Percentiles rank a stretch among this genome's conserved stretches.
Evolutionary conservation across 2,329 filamentous ascomycete species (phyloP).

Genomic region (Penicillium decumbens): DNA sequence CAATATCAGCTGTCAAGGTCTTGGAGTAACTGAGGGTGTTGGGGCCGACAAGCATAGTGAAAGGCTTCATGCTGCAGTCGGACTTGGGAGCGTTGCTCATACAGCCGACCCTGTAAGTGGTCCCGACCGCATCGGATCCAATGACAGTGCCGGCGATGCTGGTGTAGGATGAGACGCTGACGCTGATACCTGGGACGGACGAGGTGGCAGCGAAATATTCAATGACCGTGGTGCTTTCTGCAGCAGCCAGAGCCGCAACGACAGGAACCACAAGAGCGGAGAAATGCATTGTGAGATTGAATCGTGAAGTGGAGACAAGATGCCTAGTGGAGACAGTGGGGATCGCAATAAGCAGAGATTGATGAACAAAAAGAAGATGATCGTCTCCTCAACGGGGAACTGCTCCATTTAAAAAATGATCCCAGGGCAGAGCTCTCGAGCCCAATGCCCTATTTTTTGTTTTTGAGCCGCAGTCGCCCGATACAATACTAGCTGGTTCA

Average conservation of each 20-base stretch:
- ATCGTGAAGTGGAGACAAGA: neutral
- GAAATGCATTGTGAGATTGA: neutral
- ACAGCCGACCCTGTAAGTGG: conserved; percentile 3
- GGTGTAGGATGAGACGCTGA: neutral
- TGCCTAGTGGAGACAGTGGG: neutral
- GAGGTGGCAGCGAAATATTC: neutral
- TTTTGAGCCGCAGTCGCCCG: neutral
- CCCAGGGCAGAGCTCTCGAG: neutral
- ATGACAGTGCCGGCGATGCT: conserved; percentile 1
- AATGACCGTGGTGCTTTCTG: neutral
- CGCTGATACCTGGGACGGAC: neutral
- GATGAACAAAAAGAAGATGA: neutral
- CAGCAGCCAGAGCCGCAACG: neutral
- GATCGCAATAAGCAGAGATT: neutral
- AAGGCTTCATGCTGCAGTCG: conserved; percentile 1
- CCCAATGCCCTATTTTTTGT: neutral
- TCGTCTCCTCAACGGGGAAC: neutral
- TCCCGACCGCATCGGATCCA: neutral
- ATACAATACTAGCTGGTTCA: neutral
- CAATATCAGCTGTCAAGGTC: neutral
- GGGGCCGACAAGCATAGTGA: conserved; percentile 1
- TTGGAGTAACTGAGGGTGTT: conserved; percentile 1
- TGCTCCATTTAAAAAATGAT: neutral
- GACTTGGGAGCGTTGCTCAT: neutral
- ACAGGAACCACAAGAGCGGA: neutral